Base-by-base conservation (phyloP, 495 filamentous ascomycete genomes). In the Daldinia decipiens region DNA sequence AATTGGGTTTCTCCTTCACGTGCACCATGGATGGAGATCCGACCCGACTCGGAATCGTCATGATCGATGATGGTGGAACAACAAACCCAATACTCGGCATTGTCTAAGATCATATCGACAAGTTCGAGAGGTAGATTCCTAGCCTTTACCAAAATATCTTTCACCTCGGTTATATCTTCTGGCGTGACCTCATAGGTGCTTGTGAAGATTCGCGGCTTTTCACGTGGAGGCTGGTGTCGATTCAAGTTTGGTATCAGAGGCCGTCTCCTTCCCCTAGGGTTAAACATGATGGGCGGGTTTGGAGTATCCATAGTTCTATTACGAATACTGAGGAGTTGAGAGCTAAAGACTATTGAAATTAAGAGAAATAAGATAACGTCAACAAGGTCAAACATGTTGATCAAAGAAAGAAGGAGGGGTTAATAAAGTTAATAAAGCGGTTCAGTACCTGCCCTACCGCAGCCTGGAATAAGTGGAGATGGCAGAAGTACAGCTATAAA, bases 41-140 rank as follows among this genome's bases (percentile, higher is more conserved):
- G 52, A 3, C 36, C 40, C 9, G 62, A 55, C 1, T 38, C 26
- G 12, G 47, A 47, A 29, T 59, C 38, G 5, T 58, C 50, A 59
- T 62, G 79, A 34, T 72, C 61, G 12, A 76, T 36, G 36, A 71
- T 67, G 5, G 77, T 74, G 4, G 81, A 77, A 0, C 83, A 81
- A 59, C 85, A 83, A 0, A 86, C 85, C 91, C 91, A 93, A 73
- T 93, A 93, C 76, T 92, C 90, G 21, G 90, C 90, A 40, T 79
- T 76, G 72, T 92, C 91, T 58, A 92, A 72, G 36, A 93, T 87
- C 56, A 81, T 76, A 76, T 93, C 89, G n/a, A 92, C 74, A 21
- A 93, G 72, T 65, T 93, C 91, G 1, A 79, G 66, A 0, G 91
- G 91, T 0, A 92, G 76, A 1, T 73, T 64, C 36, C 81, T 74